Base-by-base conservation (phyloP, 768 basidiomycete genomes). In the Pholiota microspora region DNA sequence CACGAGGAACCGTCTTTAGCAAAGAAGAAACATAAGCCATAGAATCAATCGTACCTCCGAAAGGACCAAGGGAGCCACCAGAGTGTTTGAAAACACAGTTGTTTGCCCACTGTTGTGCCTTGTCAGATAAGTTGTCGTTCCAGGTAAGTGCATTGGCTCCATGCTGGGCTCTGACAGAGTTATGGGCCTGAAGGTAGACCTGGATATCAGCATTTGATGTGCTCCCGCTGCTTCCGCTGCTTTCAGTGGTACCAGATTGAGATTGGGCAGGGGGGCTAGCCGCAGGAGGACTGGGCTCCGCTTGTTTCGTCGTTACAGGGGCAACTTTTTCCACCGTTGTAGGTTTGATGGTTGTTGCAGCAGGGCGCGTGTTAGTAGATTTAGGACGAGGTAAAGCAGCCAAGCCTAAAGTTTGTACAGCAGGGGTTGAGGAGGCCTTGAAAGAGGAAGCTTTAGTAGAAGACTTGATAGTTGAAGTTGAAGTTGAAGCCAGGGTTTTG, bases 21-120 rank as follows among this genome's bases (percentile, higher is more conserved):
- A 5, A 18, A 6, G 9, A 3, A 47, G 12, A 40, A 40, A 28
- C 13, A 27, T 27, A 36, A 27, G 18, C n/a, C 18, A 32, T n/a
- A 35, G n/a, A 32, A 59, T 38, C 4, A 48, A 10, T 70, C 71
- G 16, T 55, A 86, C 83, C 85, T 65, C 88, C 89, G 57, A 76
- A 81, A 2, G 76, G 72, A 3, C 88, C 88, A 28, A 89, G 77
- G 23, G 72, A 67, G 24, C 88, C 88, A 18, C 79, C 79, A 12
- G 86, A 88, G 65, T 94, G 92, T 58, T 82, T 28, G 67, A 86
- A 89, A 2, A 76, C 64, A 64, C 92, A 94, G 12, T 71, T 69
- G 59, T 84, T 75, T 3, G 88, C 88, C 85, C 87, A 89, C 52
- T 77, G 64, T 63, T 85, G 81, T 5, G 91, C 92, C 55, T 79